Evolutionary conservation across 352 stramenopile genomes (phyloP), one percentile per base, ranked within the genome.

Genomic region (Phytophthora fragariae): DNA sequence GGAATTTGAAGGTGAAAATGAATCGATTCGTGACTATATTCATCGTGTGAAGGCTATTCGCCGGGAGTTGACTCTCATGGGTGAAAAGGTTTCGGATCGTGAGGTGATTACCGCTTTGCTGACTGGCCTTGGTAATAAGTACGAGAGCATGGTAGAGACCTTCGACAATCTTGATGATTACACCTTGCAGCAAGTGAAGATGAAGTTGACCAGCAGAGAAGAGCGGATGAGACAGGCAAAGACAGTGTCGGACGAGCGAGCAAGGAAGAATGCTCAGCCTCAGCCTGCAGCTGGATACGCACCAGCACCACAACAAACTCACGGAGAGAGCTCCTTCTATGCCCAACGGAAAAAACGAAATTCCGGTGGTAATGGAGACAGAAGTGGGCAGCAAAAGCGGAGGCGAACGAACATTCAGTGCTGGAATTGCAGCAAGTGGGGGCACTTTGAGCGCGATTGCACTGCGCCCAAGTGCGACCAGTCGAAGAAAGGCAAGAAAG

Each of bases 131-230:
- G 35, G 37, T 39, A 17, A 53, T 3, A 53, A 50, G n/a, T 62
- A 62, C 5, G 35, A 62, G 19, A 53, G 11, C 12, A 33, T 62
- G 24, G 56, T 62, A 2, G 57, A 62, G 19, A 53, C 35, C 3
- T 62, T 62, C 21, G 37, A 62, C 35, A 62, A 53, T 53, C 21
- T 62, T 10, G 57, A 62, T 37, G 37, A 50, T 17, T 62, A 54
- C 56, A 53, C 37, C 19, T 53, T 62, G 56, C 35, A 62, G 35
- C 57, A 62, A 39, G 57, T 54, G n/a, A 62, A 62, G 8, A 19
- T 54, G 35, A 62, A 62, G 19, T 11, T 62, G 10, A 62, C 57
- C 9, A 39, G 35, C 27, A 37, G 57, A 24, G 57, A 62, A 15
- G 57, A 62, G 14, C 35, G 57, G 7, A 17, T 62, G 19, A 52